Conservation (phyloP, 1,284 basidiomycete species). For the Ustilago tritici region DNA sequence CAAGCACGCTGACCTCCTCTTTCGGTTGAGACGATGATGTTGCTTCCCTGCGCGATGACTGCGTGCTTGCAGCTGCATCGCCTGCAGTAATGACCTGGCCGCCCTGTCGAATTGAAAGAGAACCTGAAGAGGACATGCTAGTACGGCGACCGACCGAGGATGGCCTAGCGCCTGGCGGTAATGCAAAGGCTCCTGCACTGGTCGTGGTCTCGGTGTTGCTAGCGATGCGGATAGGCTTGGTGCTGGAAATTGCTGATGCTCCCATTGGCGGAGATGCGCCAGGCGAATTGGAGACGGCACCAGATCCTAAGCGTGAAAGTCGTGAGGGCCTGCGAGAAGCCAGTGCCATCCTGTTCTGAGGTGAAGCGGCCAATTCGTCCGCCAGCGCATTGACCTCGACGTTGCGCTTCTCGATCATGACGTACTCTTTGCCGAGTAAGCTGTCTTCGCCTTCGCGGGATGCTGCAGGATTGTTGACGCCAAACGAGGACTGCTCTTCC, state of each 20-base stretch:
- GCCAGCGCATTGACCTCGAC: constrained; percentile 75
- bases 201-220: constrained; percentile 18
- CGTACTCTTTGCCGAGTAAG: constrained; percentile 72
- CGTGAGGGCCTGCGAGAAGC: constrained; percentile 51
- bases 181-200: constrained; percentile 53
- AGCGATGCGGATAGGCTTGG: constrained; percentile 30
- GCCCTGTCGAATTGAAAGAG: constrained; percentile 42
- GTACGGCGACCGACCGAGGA: constrained; percentile 46
- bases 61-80: constrained; percentile 37
- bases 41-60: constrained; percentile 27
- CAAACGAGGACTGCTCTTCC: neutral
- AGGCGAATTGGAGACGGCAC: constrained; percentile 13
- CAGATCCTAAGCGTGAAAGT: constrained; percentile 46
- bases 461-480: constrained; percentile 1
- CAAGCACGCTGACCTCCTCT: constrained; percentile 50
- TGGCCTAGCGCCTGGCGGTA: constrained; percentile 53
- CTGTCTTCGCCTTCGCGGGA: constrained; percentile 45
- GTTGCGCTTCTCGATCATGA: constrained; percentile 74
- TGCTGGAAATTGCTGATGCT: constrained; percentile 9
- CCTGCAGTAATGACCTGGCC: constrained; percentile 39
- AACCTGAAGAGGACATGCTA: constrained; percentile 51
- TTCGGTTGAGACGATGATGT: constrained; percentile 15
- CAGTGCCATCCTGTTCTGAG: constrained; percentile 30
- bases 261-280: constrained; percentile 30
- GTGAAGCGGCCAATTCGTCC: constrained; percentile 70